Base-by-base conservation (phyloP, 2,329 filamentous ascomycete species). In the Ophiocordyceps camponoti-saundersi region DNA sequence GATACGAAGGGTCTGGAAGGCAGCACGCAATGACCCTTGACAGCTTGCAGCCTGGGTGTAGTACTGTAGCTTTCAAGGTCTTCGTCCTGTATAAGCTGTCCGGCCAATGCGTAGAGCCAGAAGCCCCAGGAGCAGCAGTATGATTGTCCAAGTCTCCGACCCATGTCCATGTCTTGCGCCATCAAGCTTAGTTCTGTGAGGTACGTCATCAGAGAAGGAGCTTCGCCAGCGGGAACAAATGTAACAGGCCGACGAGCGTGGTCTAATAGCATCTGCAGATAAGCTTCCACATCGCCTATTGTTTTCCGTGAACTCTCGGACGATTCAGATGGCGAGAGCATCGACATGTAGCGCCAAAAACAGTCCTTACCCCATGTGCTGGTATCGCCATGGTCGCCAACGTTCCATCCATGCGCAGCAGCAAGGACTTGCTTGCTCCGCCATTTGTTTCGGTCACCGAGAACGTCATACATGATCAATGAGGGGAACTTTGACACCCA, bases 401-500 rank as follows among this genome's bases (percentile, higher is more conserved):
- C 49, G 12, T 62, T 53, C 66, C 66, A 69, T 10, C 63, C 62
- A 3, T 60, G 48, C 10, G 57, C 48, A 0, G 47, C 23, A 1
- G 59, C 62, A 3, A 49, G 26, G 5, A 53, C 51, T 20, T 52
- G 46, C 3, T 55, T 55, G 10, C 51, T 45, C 3, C n/a, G 34
- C 68, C 68, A 70, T 46, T 67, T 62, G 2, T 53, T 55, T 22
- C 54, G 53, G 20, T 53, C 51, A 6, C 59, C 65, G 46, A 60
- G 59, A 22, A 70, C 58, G 48, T 71, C 69, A 52, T 70, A 70
- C 4, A 73, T 46, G 1, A 59, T 61, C 29, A 76, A 57, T 2
- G 63, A 59, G 0, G 70, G 70, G 43, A 75, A 70, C 4, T 53
- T 56, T 11, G 61, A 54, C 3, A 69, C 55, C 53, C 65, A 68